Evolutionary conservation across 768 basidiomycete genomes (phyloP).

Genomic region (Pholiota microspora): DNA sequence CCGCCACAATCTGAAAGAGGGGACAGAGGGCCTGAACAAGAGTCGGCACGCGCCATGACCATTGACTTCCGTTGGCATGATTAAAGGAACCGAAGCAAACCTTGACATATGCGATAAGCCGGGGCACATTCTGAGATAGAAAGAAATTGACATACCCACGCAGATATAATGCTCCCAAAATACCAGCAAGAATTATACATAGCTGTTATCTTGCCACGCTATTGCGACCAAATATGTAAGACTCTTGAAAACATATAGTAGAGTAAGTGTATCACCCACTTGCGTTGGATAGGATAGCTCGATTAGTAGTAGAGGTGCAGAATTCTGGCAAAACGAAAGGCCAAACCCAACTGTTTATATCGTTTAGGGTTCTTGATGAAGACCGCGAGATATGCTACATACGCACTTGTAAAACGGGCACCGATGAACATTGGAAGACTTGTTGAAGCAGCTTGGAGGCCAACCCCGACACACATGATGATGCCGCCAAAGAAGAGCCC

Average conservation of each 20-base stretch:
- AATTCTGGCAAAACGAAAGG: slow-evolving; percentile 56
- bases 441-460: slow-evolving; percentile 46
- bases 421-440: slow-evolving; percentile 52
- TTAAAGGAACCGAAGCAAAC: slow-evolving; percentile 42
- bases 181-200: slow-evolving; percentile 77
- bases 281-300: slow-evolving; percentile 73
- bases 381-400: too few species aligned
- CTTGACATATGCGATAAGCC: slow-evolving; percentile 12
- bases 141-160: slow-evolving; percentile 30
- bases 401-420: slow-evolving; percentile 53
- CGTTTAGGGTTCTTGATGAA: too few species aligned
- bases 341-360: slow-evolving; percentile 56
- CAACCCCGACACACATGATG: slow-evolving; percentile 65
- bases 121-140: slow-evolving; percentile 5
- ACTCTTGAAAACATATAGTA: too few species aligned
- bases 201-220: slow-evolving; percentile 58
- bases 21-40: slow-evolving; percentile 60
- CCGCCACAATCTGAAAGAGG: slow-evolving; percentile 46
- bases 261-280: too few species aligned
- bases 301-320: slow-evolving; percentile 59
- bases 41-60: slow-evolving; percentile 67
- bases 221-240: neutral
- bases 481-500: slow-evolving; percentile 58
- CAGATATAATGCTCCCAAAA: slow-evolving; percentile 63
- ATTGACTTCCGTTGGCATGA: slow-evolving; percentile 34